Percentiles rank a stretch among this genome's conserved stretches.
Conservation (phyloP, 192 early-diverging fungal genomes). For the Nowakowskiella sp. region DNA sequence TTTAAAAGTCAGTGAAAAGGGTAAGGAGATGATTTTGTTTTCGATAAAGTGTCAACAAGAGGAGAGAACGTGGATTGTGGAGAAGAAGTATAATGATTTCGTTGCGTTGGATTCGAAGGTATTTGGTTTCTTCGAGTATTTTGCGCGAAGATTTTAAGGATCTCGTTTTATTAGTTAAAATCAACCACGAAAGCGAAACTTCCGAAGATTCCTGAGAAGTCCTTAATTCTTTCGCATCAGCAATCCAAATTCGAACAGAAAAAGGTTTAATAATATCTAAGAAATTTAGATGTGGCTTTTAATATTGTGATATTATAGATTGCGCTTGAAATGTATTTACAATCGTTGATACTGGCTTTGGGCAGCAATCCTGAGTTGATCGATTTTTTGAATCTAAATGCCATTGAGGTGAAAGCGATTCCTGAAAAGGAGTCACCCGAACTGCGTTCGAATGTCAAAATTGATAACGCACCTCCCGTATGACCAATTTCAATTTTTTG, state of each 20-base stretch:
- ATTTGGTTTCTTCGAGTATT: constrained; percentile 2
- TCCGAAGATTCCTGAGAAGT: constrained; percentile 65
- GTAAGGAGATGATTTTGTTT: constrained; percentile 63
- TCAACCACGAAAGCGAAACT: constrained; percentile 20
- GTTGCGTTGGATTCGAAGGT: constrained; percentile 71
- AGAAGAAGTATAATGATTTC: constrained; percentile 86
- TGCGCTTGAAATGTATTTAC: constrained; percentile 77
- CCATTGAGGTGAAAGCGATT: background rate
- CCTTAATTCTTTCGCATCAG: constrained; percentile 68
- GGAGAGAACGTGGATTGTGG: constrained; percentile 61
- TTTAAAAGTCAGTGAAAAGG: constrained; percentile 68
- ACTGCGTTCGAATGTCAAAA: constrained; percentile 12
- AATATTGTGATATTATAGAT: constrained; percentile 12
- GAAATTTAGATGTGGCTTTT: constrained; percentile 8
- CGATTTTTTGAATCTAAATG: background rate
- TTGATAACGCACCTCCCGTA: constrained; percentile 19
- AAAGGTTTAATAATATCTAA: constrained; percentile 38
- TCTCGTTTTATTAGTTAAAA: background rate
- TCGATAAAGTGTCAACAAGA: constrained; percentile 38
- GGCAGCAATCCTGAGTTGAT: background rate
- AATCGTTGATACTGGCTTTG: constrained; percentile 46
- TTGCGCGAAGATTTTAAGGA: background rate
- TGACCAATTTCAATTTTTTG: background rate
- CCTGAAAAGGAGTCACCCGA: constrained; percentile 1
- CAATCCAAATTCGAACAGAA: constrained; percentile 82